Percentiles rank a stretch among this genome's conserved stretches.
phyloP scores from a whole-genome alignment of 352 stramenopile genomes.

The Pythium angustatum region DNA sequence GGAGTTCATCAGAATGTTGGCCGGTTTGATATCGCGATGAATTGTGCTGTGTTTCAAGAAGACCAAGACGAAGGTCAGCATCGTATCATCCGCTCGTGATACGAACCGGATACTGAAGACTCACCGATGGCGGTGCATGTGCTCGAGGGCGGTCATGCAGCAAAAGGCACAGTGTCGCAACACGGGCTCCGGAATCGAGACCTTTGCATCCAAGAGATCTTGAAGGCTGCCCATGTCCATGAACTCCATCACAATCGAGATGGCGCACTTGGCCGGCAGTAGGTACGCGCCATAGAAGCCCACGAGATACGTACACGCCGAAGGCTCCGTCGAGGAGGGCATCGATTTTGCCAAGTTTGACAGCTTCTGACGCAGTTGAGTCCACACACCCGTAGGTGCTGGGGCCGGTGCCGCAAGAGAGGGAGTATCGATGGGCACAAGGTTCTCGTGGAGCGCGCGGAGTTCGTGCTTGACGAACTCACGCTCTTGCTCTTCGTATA shows the following conservation, averaged over 20 bases:
- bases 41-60: conserved; percentile 47
- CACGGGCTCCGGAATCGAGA: conserved; percentile 55
- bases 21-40: conserved; percentile 90
- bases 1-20: conserved; percentile 88
- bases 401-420: background rate
- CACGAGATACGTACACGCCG: conserved; percentile 81
- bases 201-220: conserved; percentile 54
- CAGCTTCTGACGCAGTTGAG: conserved; percentile 19
- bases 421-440: conserved; percentile 58
- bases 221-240: conserved; percentile 92
- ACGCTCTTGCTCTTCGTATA: conserved; percentile 81
- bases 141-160: conserved; percentile 76
- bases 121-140: conserved; percentile 81
- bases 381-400: conserved; percentile 10
- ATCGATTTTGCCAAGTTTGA: conserved; percentile 7
- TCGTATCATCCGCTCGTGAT: background rate
- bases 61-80: background rate
- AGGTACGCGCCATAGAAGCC: conserved; percentile 89
- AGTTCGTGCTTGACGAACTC: conserved; percentile 88
- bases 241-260: conserved; percentile 92
- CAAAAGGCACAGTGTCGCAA: conserved; percentile 81
- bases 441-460: conserved; percentile 82
- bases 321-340: background rate
- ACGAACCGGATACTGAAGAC: background rate
- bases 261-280: conserved; percentile 61